These are phyloP conservation scores for Fusarium dimerum DNA, from an alignment of 2,329 filamentous ascomycete species.

Conservation along the genomic window DNA sequence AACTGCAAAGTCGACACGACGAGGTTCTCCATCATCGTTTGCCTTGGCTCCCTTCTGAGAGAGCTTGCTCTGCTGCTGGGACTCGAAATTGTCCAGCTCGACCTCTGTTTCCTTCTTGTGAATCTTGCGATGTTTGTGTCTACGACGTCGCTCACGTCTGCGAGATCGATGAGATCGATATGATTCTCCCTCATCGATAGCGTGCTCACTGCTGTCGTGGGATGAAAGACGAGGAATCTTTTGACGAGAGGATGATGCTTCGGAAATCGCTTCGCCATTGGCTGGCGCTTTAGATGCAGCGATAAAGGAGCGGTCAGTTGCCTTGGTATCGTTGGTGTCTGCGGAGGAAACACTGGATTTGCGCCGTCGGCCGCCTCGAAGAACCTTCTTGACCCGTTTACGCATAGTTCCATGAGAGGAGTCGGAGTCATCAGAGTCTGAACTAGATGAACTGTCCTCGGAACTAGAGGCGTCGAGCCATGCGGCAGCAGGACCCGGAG, in stretches of 20 bases:
- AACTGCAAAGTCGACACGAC: constrained; percentile 61
- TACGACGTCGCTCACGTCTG: constrained; percentile 39
- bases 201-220: constrained; percentile 44
- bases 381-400: constrained; percentile 73
- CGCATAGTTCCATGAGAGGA: constrained; percentile 64
- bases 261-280: constrained; percentile 41
- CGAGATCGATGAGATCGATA: constrained; percentile 26
- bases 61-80: constrained; percentile 35
- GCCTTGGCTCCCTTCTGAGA: constrained; percentile 19
- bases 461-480: constrained; percentile 74
- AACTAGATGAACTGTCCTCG: constrained; percentile 58
- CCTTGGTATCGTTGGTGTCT: constrained; percentile 48
- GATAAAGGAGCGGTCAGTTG: constrained; percentile 44
- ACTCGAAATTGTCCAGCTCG: constrained; percentile 20
- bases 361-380: constrained; percentile 69
- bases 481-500: constrained; percentile 79
- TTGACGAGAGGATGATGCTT: constrained; percentile 40
- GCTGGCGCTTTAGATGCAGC: constrained; percentile 37
- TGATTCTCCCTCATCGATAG: constrained; percentile 45
- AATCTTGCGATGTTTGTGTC: constrained; percentile 40
- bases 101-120: constrained; percentile 45
- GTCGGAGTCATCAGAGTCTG: constrained; percentile 67
- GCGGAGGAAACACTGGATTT: constrained; percentile 76
- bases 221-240: constrained; percentile 39
- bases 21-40: constrained; percentile 43